Percentiles rank a stretch among this genome's conserved stretches.
Evolutionary conservation across 495 filamentous ascomycete genomes (phyloP).

Genomic region (Saxophila tyrrhenica): DNA sequence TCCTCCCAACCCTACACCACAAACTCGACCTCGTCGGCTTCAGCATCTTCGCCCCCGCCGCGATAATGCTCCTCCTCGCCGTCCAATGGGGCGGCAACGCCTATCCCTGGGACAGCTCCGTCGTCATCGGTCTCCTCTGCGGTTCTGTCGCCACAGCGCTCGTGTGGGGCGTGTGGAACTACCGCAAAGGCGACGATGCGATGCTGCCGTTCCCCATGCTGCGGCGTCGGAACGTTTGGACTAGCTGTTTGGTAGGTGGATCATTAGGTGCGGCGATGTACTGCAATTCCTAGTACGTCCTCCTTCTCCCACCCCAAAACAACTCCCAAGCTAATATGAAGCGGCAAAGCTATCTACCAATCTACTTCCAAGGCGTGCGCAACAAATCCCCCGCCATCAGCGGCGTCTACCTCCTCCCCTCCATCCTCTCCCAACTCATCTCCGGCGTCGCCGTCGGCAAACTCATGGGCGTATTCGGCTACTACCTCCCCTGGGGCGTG

Average conservation of each 20-base stretch:
- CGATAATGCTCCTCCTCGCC: conserved; percentile 41
- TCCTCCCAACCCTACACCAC: conserved; percentile 13
- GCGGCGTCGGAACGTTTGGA: conserved; percentile 25
- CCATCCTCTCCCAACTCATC: conserved; percentile 1
- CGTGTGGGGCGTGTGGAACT: conserved; percentile 39
- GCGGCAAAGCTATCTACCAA: conserved; percentile 9
- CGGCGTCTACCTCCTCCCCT: conserved; percentile 12
- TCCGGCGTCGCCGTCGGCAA: not conserved
- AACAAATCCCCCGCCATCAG: conserved; percentile 4
- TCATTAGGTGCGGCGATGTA: conserved; percentile 8
- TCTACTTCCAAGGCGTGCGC: conserved; percentile 13
- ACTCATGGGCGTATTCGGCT: conserved; percentile 29
- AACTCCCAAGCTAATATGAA: not conserved
- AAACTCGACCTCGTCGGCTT: conserved; percentile 40
- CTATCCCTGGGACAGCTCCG: conserved; percentile 37
- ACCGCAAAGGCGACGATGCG: conserved; percentile 37
- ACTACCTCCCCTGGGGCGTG: conserved; percentile 40
- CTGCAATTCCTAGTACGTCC: conserved; percentile 12
- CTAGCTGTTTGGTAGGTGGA: conserved; percentile 28
- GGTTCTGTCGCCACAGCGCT: conserved; percentile 35
- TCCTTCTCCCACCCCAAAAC: not conserved
- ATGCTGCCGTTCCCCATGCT: conserved; percentile 37
- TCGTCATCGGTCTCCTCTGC: conserved; percentile 41
- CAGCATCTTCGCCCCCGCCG: conserved; percentile 33
- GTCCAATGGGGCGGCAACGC: conserved; percentile 35